Percentiles rank a stretch among this genome's conserved stretches.
phyloP scores from a whole-genome alignment of 805 yeast genomes.

The Candida ulmi region DNA sequence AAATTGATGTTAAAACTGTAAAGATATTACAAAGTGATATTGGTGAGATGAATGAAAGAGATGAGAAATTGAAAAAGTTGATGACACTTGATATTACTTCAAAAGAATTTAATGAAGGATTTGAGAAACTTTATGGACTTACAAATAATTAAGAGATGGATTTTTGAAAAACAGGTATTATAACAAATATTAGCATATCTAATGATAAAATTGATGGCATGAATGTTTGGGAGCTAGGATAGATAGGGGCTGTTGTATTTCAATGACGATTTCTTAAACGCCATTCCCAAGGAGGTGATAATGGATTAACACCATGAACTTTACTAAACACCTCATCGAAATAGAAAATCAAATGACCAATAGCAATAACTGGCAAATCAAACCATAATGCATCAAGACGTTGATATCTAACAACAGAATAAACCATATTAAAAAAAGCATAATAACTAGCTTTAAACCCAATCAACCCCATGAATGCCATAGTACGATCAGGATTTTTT shows the following conservation, averaged over 20 bases:
- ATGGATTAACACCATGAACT: conserved; percentile 16
- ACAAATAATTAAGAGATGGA: not conserved
- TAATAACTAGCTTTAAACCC: conserved; percentile 13
- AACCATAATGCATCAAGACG: not conserved
- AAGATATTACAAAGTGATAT: conserved; percentile 8
- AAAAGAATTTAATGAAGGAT: not conserved
- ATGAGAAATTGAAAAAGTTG: conserved; percentile 6
- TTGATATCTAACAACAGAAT: conserved; percentile 1
- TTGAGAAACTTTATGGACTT: conserved; percentile 6
- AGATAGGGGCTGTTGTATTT: too few species aligned
- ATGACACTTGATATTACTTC: not conserved
- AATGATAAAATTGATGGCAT: too few species aligned
- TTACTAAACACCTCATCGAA: conserved; percentile 14
- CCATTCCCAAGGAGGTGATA: conserved; percentile 18
- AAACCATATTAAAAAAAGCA: conserved; percentile 3
- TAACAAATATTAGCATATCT: too few species aligned
- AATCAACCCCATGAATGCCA: conserved; percentile 10
- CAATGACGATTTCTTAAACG: not conserved
- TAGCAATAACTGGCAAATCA: conserved; percentile 6
- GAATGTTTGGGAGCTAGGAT: too few species aligned
- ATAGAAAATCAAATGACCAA: conserved; percentile 19
- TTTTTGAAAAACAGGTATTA: too few species aligned
- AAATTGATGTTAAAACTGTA: conserved; percentile 8
- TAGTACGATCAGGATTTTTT: conserved; percentile 11
- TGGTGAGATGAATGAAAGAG: conserved; percentile 10